A percentile compares a stretch with the other conserved stretches of the same genome.
phyloP scores from a whole-genome alignment of 2,329 filamentous ascomycete genomes.

The Alternaria rosae region DNA sequence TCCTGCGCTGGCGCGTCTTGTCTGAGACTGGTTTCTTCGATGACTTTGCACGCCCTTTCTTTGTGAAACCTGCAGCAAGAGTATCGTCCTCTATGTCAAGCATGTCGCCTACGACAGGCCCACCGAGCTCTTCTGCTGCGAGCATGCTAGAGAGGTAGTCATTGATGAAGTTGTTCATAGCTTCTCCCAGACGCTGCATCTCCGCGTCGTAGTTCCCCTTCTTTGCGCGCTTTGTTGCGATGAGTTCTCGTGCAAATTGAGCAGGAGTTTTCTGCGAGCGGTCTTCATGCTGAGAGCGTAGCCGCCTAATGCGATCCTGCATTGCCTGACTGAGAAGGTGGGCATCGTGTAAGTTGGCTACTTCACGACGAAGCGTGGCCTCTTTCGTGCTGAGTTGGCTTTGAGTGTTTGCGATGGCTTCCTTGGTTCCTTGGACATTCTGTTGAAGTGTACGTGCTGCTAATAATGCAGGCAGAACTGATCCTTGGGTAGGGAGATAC shows the following conservation, averaged over 20 bases:
- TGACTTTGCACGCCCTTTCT: conserved; percentile 55
- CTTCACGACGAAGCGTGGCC: conserved; percentile 54
- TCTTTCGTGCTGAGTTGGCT: conserved; percentile 51
- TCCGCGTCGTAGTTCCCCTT: conserved; percentile 68
- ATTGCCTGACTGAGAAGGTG: conserved; percentile 57
- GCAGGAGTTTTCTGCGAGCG: conserved; percentile 66
- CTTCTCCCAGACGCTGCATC: conserved; percentile 67
- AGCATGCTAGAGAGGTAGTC: conserved; percentile 75
- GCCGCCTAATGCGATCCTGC: conserved; percentile 64
- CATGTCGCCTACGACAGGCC: conserved; percentile 79
- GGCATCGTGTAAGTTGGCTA: conserved; percentile 57
- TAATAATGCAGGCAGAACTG: conserved; percentile 73
- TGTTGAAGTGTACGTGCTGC: conserved; percentile 72
- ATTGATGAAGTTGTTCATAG: conserved; percentile 75
- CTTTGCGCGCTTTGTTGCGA: conserved; percentile 67
- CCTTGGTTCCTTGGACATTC: conserved; percentile 69
- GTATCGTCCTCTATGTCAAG: conserved; percentile 67
- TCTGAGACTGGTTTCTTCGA: conserved; percentile 47
- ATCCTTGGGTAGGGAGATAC: conserved; percentile 71
- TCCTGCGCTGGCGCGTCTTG: conserved; percentile 55
- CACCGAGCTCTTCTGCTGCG: conserved; percentile 82
- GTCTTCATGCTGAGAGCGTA: conserved; percentile 65
- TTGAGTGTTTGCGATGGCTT: conserved; percentile 60
- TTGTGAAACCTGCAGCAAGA: conserved; percentile 62
- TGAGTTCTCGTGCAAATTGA: conserved; percentile 68